Evolutionary conservation across 2,329 filamentous ascomycete species (phyloP), one percentile per base, ranked within the genome.

Genomic region (Aspergillus novofumigatus): DNA sequence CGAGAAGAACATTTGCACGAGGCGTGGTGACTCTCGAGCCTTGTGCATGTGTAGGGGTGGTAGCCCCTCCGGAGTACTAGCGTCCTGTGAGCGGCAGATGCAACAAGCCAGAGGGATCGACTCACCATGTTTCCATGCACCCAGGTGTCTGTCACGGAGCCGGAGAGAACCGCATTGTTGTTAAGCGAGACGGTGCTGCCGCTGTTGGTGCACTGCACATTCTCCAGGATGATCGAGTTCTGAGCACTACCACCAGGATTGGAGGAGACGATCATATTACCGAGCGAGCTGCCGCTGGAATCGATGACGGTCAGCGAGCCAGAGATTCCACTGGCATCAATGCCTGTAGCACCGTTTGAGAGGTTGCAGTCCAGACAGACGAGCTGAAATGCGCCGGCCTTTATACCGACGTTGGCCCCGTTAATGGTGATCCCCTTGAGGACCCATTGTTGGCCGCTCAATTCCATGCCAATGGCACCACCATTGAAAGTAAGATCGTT

Each of bases 381-480:
- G 10, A 68, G 65, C 26, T 66, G 60, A 3, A 66, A 66, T 6
- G 63, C 69, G 0, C 66, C 78, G 48, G 81, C 77, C 1, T 75
- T 75, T 29, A 87, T 76, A 0, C 74, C 69, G 1, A 77, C 79
- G 2, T 80, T 81, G 65, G 86, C 88, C 62, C 86, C 86, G 57
- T 77, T 82, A 73, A 86, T 88, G 65, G 75, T 81, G 38, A 77
- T 69, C 1, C 75, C 69, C 68, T 84, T 84, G 58, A 73, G 68
- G 10, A 69, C 66, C 65, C 69, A 69, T 54, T 72, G 70, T 47
- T 72, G 70, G n/a, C 70, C 70, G 42, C 58, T 66, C 25, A 70
- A 58, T 41, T 66, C 61, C 59, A 72, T 70, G 20, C 69, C 70
- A 20, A 71, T 57, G 2, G 56, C 60, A n/a, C 70, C 70, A 4